Evolutionary conservation across 352 stramenopile species (phyloP).

Genomic region (Aphanomyces stellatus): DNA sequence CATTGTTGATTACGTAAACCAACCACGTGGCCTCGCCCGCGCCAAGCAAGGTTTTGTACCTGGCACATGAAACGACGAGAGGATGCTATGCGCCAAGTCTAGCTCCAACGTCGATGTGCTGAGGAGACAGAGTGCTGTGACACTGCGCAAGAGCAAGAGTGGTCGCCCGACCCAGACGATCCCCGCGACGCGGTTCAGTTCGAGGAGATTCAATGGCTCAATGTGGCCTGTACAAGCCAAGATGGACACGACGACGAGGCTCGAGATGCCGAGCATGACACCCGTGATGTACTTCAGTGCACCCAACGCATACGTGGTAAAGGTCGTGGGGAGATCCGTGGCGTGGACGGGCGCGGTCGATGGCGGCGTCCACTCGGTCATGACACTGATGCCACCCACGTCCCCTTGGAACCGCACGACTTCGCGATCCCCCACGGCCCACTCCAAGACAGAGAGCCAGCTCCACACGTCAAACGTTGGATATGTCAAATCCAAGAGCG

Average conservation of each 20-base stretch:
- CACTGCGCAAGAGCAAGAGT: background rate
- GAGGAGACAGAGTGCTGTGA: background rate
- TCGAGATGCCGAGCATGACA: background rate
- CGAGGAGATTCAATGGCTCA: background rate
- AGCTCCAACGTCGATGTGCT: background rate
- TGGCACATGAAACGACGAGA: background rate
- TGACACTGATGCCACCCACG: background rate
- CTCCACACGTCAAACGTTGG: too few species aligned
- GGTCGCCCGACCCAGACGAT: constrained; percentile 1
- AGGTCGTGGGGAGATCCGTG: too few species aligned
- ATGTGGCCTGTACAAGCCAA: background rate
- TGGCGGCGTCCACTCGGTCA: too few species aligned
- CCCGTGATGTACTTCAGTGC: background rate
- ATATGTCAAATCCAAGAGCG: too few species aligned
- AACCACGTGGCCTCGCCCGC: too few species aligned
- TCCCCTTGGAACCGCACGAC: background rate
- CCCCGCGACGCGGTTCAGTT: background rate
- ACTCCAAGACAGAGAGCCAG: background rate
- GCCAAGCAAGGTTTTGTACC: too few species aligned
- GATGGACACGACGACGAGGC: background rate
- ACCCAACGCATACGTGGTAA: background rate
- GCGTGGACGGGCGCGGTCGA: too few species aligned
- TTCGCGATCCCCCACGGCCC: background rate
- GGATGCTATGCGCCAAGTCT: background rate
- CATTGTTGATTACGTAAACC: too few species aligned